Conservation (phyloP, 108 stramenopile genomes). For the Nannochloropsis salina region DNA sequence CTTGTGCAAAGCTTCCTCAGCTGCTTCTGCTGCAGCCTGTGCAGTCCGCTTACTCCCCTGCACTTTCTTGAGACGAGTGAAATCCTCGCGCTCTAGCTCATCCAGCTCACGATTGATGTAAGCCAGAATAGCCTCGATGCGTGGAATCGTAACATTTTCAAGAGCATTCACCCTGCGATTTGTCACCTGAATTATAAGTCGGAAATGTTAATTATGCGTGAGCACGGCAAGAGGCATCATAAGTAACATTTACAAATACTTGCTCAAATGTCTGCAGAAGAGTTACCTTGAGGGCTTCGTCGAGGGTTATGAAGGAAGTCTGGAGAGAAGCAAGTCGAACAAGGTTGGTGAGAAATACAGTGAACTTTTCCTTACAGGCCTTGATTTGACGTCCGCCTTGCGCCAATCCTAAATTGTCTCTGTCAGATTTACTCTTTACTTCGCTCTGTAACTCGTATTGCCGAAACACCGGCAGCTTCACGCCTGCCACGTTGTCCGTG, state of each 20-base stretch:
- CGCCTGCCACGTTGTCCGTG: slow-evolving; percentile 92
- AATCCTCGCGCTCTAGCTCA: slow-evolving; percentile 97
- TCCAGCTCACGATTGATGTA: slow-evolving; percentile 94
- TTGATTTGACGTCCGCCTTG: slow-evolving; percentile 93
- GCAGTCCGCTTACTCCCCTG: slow-evolving; percentile 60
- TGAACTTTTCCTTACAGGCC: slow-evolving; percentile 82
- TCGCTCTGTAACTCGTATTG: slow-evolving; percentile 85
- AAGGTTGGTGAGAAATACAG: slow-evolving; percentile 68
- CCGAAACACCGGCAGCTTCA: slow-evolving; percentile 94
- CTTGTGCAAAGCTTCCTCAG: slow-evolving; percentile 21
- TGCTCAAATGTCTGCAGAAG: neutral
- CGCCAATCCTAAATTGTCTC: slow-evolving; percentile 80
- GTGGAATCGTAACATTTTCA: slow-evolving; percentile 97
- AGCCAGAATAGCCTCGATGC: slow-evolving; percentile 75
- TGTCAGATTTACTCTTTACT: slow-evolving; percentile 16
- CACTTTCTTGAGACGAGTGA: slow-evolving; percentile 93
- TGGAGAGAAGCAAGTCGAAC: slow-evolving; percentile 94
- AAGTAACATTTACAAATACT: neutral
- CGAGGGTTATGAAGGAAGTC: slow-evolving; percentile 90
- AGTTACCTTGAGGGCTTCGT: slow-evolving; percentile 85
- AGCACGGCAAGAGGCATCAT: neutral
- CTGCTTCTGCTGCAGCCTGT: slow-evolving; percentile 23
- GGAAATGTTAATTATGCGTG: neutral
- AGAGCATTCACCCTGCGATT: slow-evolving; percentile 96
- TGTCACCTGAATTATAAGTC: slow-evolving; percentile 59